Percentiles rank a stretch among this genome's conserved stretches.
Conservation (phyloP, 2,329 filamentous ascomycete genomes). For the Monilinia fructigena region DNA sequence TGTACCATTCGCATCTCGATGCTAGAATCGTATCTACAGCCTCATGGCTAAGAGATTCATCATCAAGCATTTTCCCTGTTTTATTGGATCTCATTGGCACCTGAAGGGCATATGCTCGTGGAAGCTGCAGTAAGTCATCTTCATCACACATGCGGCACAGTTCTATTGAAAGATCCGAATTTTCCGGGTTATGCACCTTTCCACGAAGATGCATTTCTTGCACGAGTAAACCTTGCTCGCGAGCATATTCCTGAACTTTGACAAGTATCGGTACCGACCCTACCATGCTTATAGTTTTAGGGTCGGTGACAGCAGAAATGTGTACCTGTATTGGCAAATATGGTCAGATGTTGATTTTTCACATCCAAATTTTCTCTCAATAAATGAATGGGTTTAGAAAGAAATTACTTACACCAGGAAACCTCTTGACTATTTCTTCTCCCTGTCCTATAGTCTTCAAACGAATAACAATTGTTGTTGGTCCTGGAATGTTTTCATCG, state of each 20-base stretch:
- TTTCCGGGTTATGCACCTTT: conserved; percentile 27
- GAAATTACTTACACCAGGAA: conserved; percentile 19
- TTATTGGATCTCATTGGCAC: conserved; percentile 15
- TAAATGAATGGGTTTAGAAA: not conserved
- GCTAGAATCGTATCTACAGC: conserved; percentile 18
- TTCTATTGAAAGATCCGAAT: conserved; percentile 17
- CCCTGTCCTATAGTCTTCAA: conserved; percentile 24
- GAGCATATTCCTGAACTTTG: conserved; percentile 18
- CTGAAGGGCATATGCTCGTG: not conserved
- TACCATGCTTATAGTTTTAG: conserved; percentile 23
- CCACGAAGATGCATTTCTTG: conserved; percentile 25
- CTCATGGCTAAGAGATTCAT: conserved; percentile 7
- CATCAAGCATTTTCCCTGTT: not conserved
- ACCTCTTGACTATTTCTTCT: conserved; percentile 18
- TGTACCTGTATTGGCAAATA: not conserved
- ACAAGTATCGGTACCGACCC: conserved; percentile 10
- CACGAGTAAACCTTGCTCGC: conserved; percentile 14
- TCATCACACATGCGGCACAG: conserved; percentile 3
- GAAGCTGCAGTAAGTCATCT: not conserved
- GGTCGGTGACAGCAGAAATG: conserved; percentile 23
- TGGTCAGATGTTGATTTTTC: not conserved
- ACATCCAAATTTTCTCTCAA: fast-evolving
- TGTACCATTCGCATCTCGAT: conserved; percentile 25
- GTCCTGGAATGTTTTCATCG: conserved; percentile 15
- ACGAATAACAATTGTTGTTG: conserved; percentile 21